Conservation (phyloP, 2,329 filamentous ascomycete genomes). For the Chrysoporthe cubensis region DNA sequence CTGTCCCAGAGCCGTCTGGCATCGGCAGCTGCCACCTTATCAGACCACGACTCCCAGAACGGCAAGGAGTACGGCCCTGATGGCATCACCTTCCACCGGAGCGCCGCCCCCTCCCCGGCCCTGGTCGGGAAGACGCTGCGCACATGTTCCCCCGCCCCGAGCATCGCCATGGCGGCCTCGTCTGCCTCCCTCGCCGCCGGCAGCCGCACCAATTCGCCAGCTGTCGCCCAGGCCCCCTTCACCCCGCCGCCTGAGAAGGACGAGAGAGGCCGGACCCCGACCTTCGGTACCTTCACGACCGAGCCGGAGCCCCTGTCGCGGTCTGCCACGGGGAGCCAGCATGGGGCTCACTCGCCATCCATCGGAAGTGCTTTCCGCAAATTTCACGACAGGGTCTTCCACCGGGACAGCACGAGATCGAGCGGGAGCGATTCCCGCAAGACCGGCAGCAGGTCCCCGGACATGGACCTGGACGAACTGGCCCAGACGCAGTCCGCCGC, state of each 20-base stretch:
- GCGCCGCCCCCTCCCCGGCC: slow-evolving; percentile 21
- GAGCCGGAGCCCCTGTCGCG: slow-evolving; percentile 26
- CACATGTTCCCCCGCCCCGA: slow-evolving; percentile 27
- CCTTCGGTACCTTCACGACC: slow-evolving; percentile 20
- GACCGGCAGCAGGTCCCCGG: slow-evolving; percentile 16
- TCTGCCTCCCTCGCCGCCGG: slow-evolving; percentile 3
- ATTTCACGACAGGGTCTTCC: slow-evolving; percentile 28
- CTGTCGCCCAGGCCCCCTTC: slow-evolving; percentile 25
- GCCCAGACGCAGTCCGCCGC: slow-evolving; percentile 21
- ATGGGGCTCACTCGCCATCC: slow-evolving; percentile 16
- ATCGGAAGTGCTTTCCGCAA: slow-evolving; percentile 25
- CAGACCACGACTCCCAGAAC: slow-evolving; percentile 27
- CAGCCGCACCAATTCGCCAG: slow-evolving; percentile 26
- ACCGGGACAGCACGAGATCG: slow-evolving; percentile 31
- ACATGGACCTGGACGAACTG: slow-evolving; percentile 26
- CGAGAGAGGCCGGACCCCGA: slow-evolving; percentile 12
- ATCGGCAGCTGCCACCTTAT: slow-evolving; percentile 25
- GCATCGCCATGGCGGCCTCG: slow-evolving; percentile 17
- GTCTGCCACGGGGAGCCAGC: slow-evolving; percentile 21
- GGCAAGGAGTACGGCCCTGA: slow-evolving; percentile 27
- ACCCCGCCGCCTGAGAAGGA: slow-evolving; percentile 23
- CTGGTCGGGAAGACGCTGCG: slow-evolving; percentile 20
- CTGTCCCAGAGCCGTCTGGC: slow-evolving; percentile 27
- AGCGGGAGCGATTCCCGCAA: slow-evolving; percentile 24
- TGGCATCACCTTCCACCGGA: slow-evolving; percentile 28